These are phyloP conservation scores for Glonium stellatum DNA, from an alignment of 495 filamentous ascomycete genomes.

Conservation along the genomic window DNA sequence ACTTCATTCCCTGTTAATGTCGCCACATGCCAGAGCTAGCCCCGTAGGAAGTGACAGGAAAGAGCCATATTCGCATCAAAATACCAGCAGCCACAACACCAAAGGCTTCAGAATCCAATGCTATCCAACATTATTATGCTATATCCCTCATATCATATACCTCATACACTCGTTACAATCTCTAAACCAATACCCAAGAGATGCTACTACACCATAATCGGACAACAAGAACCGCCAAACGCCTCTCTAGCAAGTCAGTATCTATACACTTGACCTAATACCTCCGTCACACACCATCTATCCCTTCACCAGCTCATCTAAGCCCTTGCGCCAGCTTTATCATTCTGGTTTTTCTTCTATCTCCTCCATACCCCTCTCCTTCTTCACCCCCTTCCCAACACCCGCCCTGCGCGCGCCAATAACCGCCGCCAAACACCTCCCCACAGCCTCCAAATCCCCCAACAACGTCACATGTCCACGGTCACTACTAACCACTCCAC, in stretches of 20 bases:
- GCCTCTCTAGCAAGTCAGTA: not conserved
- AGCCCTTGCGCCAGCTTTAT: not conserved
- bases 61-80: no score
- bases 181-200: not conserved
- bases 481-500: slow-evolving; percentile 70
- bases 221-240: not conserved
- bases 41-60: no score
- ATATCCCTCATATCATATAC: not conserved
- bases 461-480: slow-evolving; percentile 79
- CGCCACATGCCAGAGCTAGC: no score
- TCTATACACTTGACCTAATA: not conserved
- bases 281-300: not conserved
- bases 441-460: slow-evolving; percentile 78
- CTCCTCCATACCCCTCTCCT: slow-evolving; percentile 8
- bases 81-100: no score
- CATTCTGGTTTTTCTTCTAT: not conserved
- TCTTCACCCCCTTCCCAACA: slow-evolving; percentile 50
- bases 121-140: not conserved
- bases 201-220: not conserved
- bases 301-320: not conserved
- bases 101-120: not conserved
- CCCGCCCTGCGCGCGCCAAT: slow-evolving; percentile 59
- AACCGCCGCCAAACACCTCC: slow-evolving; percentile 62
- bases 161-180: not conserved
- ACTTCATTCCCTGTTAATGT: no score